Conservation (phyloP, 2,329 filamentous ascomycete species). For the Cercospora sp. region DNA sequence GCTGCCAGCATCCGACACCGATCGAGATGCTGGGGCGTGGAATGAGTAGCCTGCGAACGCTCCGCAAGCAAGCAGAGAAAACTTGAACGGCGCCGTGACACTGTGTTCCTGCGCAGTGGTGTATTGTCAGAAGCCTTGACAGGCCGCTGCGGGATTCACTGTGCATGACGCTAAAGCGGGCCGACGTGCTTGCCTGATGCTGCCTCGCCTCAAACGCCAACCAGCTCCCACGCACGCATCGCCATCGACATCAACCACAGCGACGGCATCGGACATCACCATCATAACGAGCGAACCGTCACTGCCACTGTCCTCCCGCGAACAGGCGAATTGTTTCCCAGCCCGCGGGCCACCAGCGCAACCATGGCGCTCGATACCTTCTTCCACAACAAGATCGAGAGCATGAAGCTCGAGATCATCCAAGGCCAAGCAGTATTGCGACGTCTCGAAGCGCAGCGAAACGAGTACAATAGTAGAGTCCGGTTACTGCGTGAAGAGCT, state of each 20-base stretch:
- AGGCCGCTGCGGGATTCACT: background rate
- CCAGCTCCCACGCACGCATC: slow-evolving; percentile 3
- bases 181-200: slow-evolving; percentile 4
- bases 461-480: slow-evolving; percentile 98
- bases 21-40: background rate
- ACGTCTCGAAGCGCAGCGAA: slow-evolving; percentile 93
- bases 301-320: background rate
- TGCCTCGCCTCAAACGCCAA: slow-evolving; percentile 3
- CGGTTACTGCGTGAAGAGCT: slow-evolving; percentile 93
- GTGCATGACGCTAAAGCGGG: slow-evolving; percentile 1
- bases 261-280: slow-evolving; percentile 3
- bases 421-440: slow-evolving; percentile 95
- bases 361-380: slow-evolving; percentile 98
- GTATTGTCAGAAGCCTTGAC: background rate
- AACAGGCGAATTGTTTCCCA: background rate
- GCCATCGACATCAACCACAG: slow-evolving; percentile 5
- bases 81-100: background rate
- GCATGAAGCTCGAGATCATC: slow-evolving; percentile 99
- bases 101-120: slow-evolving; percentile 1
- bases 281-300: background rate
- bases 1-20: background rate
- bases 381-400: slow-evolving; percentile 99
- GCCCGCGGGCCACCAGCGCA: slow-evolving; percentile 36
- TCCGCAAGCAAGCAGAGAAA: background rate
- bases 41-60: background rate